These are phyloP conservation scores for Microbotryum scabiosae DNA, from an alignment of 1,284 basidiomycete genomes.

Conservation along the genomic window DNA sequence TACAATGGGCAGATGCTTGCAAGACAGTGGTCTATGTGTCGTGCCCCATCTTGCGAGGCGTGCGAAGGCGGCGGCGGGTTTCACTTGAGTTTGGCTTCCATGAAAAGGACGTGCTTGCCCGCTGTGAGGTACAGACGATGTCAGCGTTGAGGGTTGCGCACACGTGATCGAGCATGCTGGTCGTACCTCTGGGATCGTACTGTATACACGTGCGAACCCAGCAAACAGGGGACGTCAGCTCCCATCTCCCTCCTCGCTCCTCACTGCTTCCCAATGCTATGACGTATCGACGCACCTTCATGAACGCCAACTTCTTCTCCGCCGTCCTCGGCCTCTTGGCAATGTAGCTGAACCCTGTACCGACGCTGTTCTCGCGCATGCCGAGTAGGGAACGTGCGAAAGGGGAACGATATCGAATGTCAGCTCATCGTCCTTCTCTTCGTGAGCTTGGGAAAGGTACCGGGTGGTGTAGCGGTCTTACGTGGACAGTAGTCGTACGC, in stretches of 20 bases:
- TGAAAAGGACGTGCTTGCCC: conserved; percentile 28
- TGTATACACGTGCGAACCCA: neutral
- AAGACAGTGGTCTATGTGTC: too few species aligned
- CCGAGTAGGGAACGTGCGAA: neutral
- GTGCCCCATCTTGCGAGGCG: too few species aligned
- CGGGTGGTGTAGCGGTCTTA: neutral
- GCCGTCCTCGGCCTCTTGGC: conserved; percentile 26
- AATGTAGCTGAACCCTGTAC: conserved; percentile 29
- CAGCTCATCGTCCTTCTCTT: neutral
- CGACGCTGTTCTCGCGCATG: conserved; percentile 9
- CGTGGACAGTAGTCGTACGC: conserved; percentile 26
- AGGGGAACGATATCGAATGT: neutral
- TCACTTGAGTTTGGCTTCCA: conserved; percentile 29
- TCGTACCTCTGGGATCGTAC: conserved; percentile 30
- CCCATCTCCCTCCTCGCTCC: too few species aligned
- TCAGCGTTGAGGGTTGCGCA: neutral
- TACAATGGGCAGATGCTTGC: too few species aligned
- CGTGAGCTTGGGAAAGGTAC: too few species aligned
- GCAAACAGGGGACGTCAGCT: too few species aligned
- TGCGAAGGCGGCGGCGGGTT: too few species aligned
- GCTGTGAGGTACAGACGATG: conserved; percentile 3
- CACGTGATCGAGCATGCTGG: too few species aligned
- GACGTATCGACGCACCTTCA: conserved; percentile 21
- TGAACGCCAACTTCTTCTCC: conserved; percentile 31
- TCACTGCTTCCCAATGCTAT: neutral